A percentile compares a stretch with the other conserved stretches of the same genome.
These are phyloP conservation scores for Jatropha podagrica DNA, from an alignment of 441 rosid genomes.

Conservation along the genomic window DNA sequence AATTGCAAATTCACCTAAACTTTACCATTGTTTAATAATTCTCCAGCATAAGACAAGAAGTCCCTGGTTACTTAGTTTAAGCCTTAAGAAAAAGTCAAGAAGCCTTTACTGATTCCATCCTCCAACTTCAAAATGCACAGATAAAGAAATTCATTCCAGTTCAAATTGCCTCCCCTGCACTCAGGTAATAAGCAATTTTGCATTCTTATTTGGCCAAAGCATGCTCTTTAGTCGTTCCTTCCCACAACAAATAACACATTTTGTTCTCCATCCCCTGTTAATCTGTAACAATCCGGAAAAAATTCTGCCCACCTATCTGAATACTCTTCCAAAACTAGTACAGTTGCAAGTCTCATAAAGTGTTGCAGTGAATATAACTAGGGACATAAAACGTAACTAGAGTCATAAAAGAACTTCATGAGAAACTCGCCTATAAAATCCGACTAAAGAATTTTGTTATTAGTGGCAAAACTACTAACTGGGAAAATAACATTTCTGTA, in stretches of 20 bases:
- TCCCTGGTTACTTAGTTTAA: neutral
- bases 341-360: neutral
- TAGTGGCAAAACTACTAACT: too few species aligned
- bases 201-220: neutral
- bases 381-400: too few species aligned
- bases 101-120: neutral
- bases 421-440: too few species aligned
- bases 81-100: neutral
- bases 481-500: too few species aligned
- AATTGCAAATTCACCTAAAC: neutral
- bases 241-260: neutral
- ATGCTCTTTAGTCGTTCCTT: neutral
- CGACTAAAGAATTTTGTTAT: too few species aligned
- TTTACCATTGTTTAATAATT: neutral
- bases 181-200: constrained; percentile 4
- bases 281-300: neutral
- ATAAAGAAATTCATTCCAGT: neutral
- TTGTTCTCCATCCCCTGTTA: neutral
- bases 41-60: constrained; percentile 3
- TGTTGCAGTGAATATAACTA: too few species aligned
- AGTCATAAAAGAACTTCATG: neutral
- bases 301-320: neutral
- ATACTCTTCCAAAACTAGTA: neutral
- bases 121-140: neutral
- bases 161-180: neutral